Evolutionary conservation across 2,329 filamentous ascomycete genomes (phyloP).

Genomic region (Thermoascus crustaceus): DNA sequence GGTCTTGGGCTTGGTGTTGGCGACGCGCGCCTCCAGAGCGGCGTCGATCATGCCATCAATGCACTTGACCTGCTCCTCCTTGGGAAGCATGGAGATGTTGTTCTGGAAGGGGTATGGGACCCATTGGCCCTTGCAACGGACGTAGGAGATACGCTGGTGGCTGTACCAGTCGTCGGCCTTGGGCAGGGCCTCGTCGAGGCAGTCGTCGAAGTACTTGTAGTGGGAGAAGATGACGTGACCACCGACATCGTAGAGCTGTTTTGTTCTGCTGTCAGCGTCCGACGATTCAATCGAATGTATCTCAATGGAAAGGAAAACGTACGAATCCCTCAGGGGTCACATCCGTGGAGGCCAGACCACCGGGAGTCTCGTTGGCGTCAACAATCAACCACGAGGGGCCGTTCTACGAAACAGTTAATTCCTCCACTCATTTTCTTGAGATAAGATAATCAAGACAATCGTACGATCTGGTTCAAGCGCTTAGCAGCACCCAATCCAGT

Average conservation of each 20-base stretch:
- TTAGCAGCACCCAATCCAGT: constrained; percentile 97
- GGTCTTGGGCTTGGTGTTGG: constrained; percentile 86
- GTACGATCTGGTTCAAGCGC: constrained; percentile 90
- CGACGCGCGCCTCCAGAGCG: constrained; percentile 74
- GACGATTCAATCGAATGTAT: background rate
- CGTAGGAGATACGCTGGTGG: constrained; percentile 97
- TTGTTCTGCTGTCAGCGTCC: constrained; percentile 10
- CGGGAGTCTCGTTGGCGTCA: constrained; percentile 83
- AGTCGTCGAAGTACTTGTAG: constrained; percentile 99
- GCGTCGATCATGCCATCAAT: constrained; percentile 96
- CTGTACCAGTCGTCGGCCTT: constrained; percentile 93
- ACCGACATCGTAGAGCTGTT: constrained; percentile 92
- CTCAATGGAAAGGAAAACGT: constrained; percentile 41
- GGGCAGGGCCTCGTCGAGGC: constrained; percentile 91
- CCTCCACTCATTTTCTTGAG: constrained; percentile 3
- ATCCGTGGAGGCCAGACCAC: constrained; percentile 93
- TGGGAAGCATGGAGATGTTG: constrained; percentile 97
- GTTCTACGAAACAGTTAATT: constrained; percentile 49
- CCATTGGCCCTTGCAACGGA: constrained; percentile 93
- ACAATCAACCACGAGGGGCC: constrained; percentile 93
- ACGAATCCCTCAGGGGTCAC: constrained; percentile 94
- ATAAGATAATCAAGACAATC: constrained; percentile 23
- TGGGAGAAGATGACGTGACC: constrained; percentile 98
- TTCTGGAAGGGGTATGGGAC: constrained; percentile 99
- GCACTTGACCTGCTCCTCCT: constrained; percentile 91